These are phyloP conservation scores for Xylaria sp. DNA, from an alignment of 2,329 filamentous ascomycete genomes.

Conservation along the genomic window DNA sequence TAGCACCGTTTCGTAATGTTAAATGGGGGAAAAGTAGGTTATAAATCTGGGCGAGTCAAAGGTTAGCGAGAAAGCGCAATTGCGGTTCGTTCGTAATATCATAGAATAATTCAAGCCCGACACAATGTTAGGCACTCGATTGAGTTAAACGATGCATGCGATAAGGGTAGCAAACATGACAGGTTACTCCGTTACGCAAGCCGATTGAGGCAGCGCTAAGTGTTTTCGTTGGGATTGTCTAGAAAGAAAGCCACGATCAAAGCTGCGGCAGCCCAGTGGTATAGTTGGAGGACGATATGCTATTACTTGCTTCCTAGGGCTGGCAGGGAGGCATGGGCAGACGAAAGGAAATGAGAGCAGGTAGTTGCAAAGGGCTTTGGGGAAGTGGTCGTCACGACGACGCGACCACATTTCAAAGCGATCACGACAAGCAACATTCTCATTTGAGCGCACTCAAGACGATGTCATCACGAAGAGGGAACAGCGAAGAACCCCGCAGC, in stretches of 20 bases:
- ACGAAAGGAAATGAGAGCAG: background rate
- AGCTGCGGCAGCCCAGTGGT: slow-evolving; percentile 3
- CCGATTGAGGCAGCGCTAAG: background rate
- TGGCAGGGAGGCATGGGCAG: slow-evolving; percentile 1
- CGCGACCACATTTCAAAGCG: slow-evolving; percentile 33
- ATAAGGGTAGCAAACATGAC: slow-evolving; percentile 1
- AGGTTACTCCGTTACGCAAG: slow-evolving; percentile 15
- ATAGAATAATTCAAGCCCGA: slow-evolving; percentile 3
- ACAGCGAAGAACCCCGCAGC: background rate
- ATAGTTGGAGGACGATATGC: background rate
- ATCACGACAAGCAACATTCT: slow-evolving; percentile 34
- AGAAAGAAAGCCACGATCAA: slow-evolving; percentile 14
- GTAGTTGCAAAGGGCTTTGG: background rate
- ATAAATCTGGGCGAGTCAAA: slow-evolving; percentile 16
- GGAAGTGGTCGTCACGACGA: slow-evolving; percentile 28
- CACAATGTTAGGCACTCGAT: slow-evolving; percentile 1
- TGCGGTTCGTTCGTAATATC: background rate
- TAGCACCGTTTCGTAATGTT: slow-evolving; percentile 51
- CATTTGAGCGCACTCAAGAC: slow-evolving; percentile 35
- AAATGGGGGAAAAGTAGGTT: slow-evolving; percentile 15
- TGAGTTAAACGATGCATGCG: slow-evolving; percentile 4
- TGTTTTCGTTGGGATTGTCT: slow-evolving; percentile 13
- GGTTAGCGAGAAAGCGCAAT: slow-evolving; percentile 22
- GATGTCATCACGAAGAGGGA: slow-evolving; percentile 26
- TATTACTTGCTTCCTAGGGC: slow-evolving; percentile 6